Evolutionary conservation across 1,284 basidiomycete species (phyloP).

Genomic region (Ceratobasidium papillatum): DNA sequence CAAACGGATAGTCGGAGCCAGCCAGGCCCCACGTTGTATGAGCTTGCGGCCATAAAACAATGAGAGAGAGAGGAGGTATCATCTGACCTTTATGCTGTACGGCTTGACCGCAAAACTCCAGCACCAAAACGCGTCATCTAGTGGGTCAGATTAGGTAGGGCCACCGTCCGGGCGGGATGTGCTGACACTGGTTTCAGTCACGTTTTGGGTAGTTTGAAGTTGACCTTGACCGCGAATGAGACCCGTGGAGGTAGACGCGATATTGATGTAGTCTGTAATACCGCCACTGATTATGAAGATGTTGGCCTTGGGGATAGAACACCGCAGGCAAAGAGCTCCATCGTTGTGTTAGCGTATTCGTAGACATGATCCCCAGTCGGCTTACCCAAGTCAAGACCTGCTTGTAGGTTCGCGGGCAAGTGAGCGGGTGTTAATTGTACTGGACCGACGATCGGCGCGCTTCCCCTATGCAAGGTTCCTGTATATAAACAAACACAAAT

Average conservation of each 20-base stretch:
- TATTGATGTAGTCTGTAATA: too few species aligned
- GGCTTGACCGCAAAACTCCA: slow-evolving; percentile 52
- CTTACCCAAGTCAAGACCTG: too few species aligned
- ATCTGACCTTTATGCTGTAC: slow-evolving; percentile 89
- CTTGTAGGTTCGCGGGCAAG: too few species aligned
- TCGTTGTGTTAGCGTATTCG: too few species aligned
- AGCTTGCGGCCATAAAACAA: slow-evolving; percentile 98
- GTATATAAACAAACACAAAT: too few species aligned
- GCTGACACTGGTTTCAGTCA: slow-evolving; percentile 62
- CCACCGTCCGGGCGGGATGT: slow-evolving; percentile 81
- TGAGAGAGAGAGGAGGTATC: slow-evolving; percentile 90
- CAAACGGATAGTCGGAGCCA: slow-evolving; percentile 99
- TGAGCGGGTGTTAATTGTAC: too few species aligned
- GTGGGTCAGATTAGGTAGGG: slow-evolving; percentile 85
- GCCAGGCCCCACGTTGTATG: slow-evolving; percentile 99
- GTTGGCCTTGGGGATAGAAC: too few species aligned
- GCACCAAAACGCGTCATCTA: slow-evolving; percentile 87
- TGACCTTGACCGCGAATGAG: slow-evolving; percentile 93
- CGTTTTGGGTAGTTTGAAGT: slow-evolving; percentile 63
- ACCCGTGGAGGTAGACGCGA: slow-evolving; percentile 99
- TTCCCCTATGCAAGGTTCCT: too few species aligned
- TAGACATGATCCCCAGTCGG: too few species aligned
- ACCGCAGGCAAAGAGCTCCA: too few species aligned
- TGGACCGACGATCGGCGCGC: too few species aligned
- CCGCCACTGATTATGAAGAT: too few species aligned